A percentile compares a stretch with the other conserved stretches of the same genome.
Conservation (phyloP, 2,329 filamentous ascomycete species). For the Corniculantispora saksenae region DNA sequence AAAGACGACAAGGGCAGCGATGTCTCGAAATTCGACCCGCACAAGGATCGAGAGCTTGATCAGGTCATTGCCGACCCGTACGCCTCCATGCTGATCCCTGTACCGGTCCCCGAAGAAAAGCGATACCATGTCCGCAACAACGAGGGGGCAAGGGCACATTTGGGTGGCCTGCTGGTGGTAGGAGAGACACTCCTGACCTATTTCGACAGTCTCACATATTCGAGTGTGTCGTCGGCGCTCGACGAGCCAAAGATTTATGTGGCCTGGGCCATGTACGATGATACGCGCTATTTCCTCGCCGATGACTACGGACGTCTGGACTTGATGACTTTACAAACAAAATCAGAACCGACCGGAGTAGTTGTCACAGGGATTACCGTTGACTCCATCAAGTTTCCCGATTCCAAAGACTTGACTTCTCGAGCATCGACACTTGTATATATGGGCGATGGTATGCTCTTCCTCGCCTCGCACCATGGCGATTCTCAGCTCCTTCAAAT, state of each 20-base stretch:
- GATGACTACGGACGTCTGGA: constrained; percentile 89
- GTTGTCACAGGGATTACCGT: constrained; percentile 75
- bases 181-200: constrained; percentile 84
- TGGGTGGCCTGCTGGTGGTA: constrained; percentile 72
- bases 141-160: constrained; percentile 53
- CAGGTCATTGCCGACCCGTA: constrained; percentile 56
- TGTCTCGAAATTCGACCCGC: constrained; percentile 55
- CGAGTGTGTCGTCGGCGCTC: constrained; percentile 64
- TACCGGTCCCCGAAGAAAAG: constrained; percentile 59
- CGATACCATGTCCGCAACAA: constrained; percentile 61
- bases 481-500: constrained; percentile 81
- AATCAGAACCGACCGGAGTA: constrained; percentile 62
- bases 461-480: constrained; percentile 88
- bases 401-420: constrained; percentile 53
- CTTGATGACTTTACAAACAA: constrained; percentile 75
- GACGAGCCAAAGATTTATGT: constrained; percentile 81
- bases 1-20: constrained; percentile 57
- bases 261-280: constrained; percentile 86
- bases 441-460: constrained; percentile 71
- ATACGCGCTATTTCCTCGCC: constrained; percentile 79
- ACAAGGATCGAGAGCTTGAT: constrained; percentile 56
- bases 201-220: constrained; percentile 74
- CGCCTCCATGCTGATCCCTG: constrained; percentile 63
- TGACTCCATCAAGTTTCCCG: constrained; percentile 39
- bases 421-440: constrained; percentile 79